Evolutionary conservation across 192 early-diverging fungal species (phyloP).

Genomic region (Gaertneriomyces sp.): DNA sequence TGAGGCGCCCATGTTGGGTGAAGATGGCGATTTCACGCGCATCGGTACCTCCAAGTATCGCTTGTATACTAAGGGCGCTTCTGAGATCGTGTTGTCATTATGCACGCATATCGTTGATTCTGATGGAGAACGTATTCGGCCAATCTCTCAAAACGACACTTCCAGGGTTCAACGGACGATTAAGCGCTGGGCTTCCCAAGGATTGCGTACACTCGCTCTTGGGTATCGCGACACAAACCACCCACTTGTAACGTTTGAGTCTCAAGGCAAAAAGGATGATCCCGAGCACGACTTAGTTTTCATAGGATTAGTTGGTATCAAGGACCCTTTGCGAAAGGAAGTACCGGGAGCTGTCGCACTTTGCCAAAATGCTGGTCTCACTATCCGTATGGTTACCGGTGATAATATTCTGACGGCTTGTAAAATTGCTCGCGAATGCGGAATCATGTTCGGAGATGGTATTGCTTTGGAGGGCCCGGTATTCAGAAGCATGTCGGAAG

Average conservation of each 20-base stretch:
- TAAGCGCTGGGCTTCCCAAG: constrained; percentile 56
- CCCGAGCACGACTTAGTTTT: constrained; percentile 52
- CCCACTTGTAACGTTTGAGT: constrained; percentile 33
- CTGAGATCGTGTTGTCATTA: constrained; percentile 52
- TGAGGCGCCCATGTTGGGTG: background rate
- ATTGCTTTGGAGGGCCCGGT: constrained; percentile 58
- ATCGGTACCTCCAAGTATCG: constrained; percentile 27
- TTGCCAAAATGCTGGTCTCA: constrained; percentile 54
- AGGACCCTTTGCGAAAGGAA: constrained; percentile 58
- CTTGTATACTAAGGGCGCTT: constrained; percentile 56
- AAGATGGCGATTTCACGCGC: background rate
- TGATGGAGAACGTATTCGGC: constrained; percentile 17
- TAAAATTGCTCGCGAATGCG: constrained; percentile 57
- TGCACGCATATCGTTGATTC: constrained; percentile 49
- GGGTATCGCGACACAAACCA: constrained; percentile 51
- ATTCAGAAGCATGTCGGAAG: constrained; percentile 47
- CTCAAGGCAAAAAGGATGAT: constrained; percentile 33
- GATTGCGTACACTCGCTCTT: constrained; percentile 51
- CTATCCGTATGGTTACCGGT: constrained; percentile 59
- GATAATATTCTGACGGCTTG: constrained; percentile 60
- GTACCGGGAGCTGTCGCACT: constrained; percentile 50
- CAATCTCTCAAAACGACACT: constrained; percentile 27
- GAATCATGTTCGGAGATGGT: constrained; percentile 50
- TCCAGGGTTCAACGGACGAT: constrained; percentile 41
- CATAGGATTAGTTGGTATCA: constrained; percentile 54